Base-by-base conservation (phyloP, 2,329 filamentous ascomycete genomes). In the Leptographium flavum region DNA sequence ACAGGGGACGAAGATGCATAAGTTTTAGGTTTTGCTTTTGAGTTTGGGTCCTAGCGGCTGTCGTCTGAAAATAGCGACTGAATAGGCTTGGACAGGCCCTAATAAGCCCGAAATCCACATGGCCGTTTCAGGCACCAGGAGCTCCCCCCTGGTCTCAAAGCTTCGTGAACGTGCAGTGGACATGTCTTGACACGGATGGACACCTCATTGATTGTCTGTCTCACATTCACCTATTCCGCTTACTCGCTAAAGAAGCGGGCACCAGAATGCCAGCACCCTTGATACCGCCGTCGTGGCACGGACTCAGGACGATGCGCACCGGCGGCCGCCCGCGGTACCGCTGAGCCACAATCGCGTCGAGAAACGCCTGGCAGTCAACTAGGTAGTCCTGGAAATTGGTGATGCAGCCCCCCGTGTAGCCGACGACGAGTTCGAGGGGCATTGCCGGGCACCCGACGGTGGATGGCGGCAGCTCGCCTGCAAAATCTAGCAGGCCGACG, bases 401-500 rank as follows among this genome's bases (percentile, higher is more conserved):
- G 48, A 88, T 88, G 55, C 83, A 87, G 7, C 83, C 81, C 28
- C 84, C 84, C 0, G 84, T 87, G 57, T 86, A 88, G 1, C 83
- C 84, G 21, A 88, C 81, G 1, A 85, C 78, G 27, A 90, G 60
- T 53, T 85, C 79, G 49, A 64, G 53, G 48, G 45, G 49, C 22
- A 5, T 47, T 36, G 14, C 17, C 48, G 38, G 35, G 48, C 31
- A 28, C 7, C 30, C 47, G 47, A 45, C 21, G 42, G 35, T 36
- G 45, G 46, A 10, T 39, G 44, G 13, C 17, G 57, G 65, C 13
- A 90, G 69, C 53, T 88, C 84, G 1, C 74, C 79, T 0, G 81
- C 80, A 43, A 80, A 76, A 7, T 71, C 74, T 21, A 90, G 63
- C 4, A 90, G 63, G 0, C 81, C 84, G 28, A 88, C 63, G 11